Evolutionary conservation across 106 monocot genomes (phyloP), one percentile per base, ranked within the genome.

Genomic region (Acorus calamus): DNA sequence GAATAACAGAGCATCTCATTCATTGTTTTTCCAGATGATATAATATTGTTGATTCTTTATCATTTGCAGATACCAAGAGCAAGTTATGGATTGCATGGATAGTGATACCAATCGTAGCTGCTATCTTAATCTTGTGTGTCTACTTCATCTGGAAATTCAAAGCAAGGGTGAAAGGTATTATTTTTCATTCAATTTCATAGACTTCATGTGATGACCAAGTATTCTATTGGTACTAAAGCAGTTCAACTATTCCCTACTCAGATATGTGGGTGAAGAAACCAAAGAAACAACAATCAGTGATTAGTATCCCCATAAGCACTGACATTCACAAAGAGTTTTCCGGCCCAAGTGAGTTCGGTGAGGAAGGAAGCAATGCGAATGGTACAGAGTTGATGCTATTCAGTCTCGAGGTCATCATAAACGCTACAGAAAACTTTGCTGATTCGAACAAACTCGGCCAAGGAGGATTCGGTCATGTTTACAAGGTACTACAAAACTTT

Each of bases 381-480:
- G 3, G 56, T 60, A 49, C 62, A 41, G 57, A 68, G 56, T 66
- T 73, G 4, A 63, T 64, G 3, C 42, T 74, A 43, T 50, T 74
- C 14, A 76, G 62, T 60, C 81, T 84, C 14, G 49, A 57, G 42
- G 46, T 56, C 9, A 61, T 84, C 46, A 60, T 48, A 47, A 53
- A 47, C 12, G 70, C 84, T 3, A 84, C 84, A 10, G 44, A 54
- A 2, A 60, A 70, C 68, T 84, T 84, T 42, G 57, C 57, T 8
- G 3, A 8, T 4, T 42, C 41, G 7, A 75, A 80, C 56, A 63
- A 73, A 63, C 80, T 84, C 57, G 84, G 84, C 2, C 56, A 71
- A 77, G 84, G 84, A 7, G 84, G 84, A 47, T 84, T 84, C 57
- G 80, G 84, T 58, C 66, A 70, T 51, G 84, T 84, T 42, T 84